Conservation (phyloP, 2,329 filamentous ascomycete genomes). For the Fusarium sp. region DNA sequence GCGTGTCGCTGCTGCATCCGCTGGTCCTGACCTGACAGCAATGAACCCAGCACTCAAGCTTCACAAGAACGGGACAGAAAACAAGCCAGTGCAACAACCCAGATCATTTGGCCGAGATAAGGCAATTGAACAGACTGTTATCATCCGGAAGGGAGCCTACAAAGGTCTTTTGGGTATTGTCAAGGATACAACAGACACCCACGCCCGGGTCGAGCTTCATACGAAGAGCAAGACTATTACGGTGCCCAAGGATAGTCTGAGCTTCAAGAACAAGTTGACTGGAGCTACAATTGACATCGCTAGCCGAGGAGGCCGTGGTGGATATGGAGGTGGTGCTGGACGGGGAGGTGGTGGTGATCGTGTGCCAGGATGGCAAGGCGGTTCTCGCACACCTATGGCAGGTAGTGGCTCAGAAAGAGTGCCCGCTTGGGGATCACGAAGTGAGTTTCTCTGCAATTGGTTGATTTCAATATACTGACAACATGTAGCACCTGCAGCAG, state of each 20-base stretch:
- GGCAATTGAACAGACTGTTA: constrained; percentile 90
- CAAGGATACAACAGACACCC: constrained; percentile 88
- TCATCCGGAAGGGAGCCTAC: constrained; percentile 85
- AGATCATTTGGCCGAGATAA: constrained; percentile 83
- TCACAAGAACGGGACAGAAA: constrained; percentile 65
- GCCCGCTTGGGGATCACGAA: constrained; percentile 78
- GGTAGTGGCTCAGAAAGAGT: constrained; percentile 71
- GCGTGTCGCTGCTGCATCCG: constrained; percentile 64
- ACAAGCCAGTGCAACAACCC: constrained; percentile 68
- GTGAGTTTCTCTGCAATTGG: constrained; percentile 58
- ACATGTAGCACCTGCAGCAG: constrained; percentile 59
- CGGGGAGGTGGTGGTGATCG: constrained; percentile 57
- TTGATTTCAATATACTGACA: constrained; percentile 37
- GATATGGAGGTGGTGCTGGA: constrained; percentile 54
- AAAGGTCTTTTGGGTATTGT: constrained; percentile 96
- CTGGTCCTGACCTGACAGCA: constrained; percentile 81
- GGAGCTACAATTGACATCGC: constrained; percentile 81
- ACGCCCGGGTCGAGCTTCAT: constrained; percentile 90
- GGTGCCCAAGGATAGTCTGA: constrained; percentile 82
- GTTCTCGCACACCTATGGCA: constrained; percentile 74
- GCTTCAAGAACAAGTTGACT: constrained; percentile 84
- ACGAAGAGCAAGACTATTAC: constrained; percentile 93
- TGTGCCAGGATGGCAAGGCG: constrained; percentile 68
- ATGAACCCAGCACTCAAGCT: constrained; percentile 93
- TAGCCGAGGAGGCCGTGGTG: constrained; percentile 58